Conservation (phyloP, 768 basidiomycete genomes). For the Stropharia rugosoannulata region DNA sequence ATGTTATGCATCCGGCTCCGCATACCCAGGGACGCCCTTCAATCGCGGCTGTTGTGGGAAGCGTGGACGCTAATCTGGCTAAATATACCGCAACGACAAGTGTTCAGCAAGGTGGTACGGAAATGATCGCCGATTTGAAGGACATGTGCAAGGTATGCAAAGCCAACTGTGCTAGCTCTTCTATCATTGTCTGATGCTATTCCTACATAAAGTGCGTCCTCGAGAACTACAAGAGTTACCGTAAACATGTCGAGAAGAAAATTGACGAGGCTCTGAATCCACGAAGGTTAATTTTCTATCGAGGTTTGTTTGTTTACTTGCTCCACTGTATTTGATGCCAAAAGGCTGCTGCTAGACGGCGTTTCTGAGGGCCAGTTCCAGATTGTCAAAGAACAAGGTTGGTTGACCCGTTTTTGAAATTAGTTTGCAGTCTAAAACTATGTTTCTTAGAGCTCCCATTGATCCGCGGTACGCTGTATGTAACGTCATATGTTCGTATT, state of each 20-base stretch:
- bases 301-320: constrained; percentile 43
- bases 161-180: neutral
- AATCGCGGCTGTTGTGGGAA: constrained; percentile 76
- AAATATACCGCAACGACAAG: constrained; percentile 62
- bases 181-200: neutral
- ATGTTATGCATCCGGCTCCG: constrained; percentile 82
- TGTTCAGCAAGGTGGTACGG: constrained; percentile 64
- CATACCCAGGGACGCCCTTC: constrained; percentile 78
- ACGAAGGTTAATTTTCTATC: constrained; percentile 71
- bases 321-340: constrained; percentile 8
- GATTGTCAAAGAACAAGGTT: constrained; percentile 35
- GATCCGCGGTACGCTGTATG: constrained; percentile 45
- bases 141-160: constrained; percentile 55
- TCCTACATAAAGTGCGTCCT: constrained; percentile 47
- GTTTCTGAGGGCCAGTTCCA: constrained; percentile 54
- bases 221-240: constrained; percentile 53
- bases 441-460: constrained; percentile 48
- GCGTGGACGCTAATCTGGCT: constrained; percentile 67
- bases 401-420: constrained; percentile 14
- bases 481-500: neutral
- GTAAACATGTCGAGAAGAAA: constrained; percentile 44
- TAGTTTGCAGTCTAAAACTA: neutral
- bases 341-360: constrained; percentile 35
- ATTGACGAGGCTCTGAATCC: constrained; percentile 49
- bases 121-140: constrained; percentile 73